phyloP scores from a whole-genome alignment of 257 asterid genomes.

The Salvia hispanica region DNA sequence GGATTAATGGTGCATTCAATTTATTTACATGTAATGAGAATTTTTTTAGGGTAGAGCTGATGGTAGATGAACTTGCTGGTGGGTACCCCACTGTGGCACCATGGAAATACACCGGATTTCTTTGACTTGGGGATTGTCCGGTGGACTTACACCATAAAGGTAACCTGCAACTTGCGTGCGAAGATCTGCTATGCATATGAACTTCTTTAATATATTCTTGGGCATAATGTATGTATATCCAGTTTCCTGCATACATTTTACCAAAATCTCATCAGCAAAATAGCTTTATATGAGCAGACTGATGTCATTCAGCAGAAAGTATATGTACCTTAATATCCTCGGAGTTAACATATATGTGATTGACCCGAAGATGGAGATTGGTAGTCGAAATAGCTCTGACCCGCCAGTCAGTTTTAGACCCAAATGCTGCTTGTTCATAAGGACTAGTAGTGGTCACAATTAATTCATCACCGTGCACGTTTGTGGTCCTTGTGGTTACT shows the following conservation, averaged over 20 bases:
- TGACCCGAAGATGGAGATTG: slow-evolving; percentile 93
- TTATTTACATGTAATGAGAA: too few species aligned
- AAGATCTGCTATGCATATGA: slow-evolving; percentile 94
- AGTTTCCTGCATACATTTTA: slow-evolving; percentile 73
- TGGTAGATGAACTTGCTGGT: slow-evolving; percentile 94
- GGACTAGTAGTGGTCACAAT: slow-evolving; percentile 97
- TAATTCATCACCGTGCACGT: slow-evolving; percentile 91
- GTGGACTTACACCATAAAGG: slow-evolving; percentile 92
- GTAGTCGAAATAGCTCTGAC: slow-evolving; percentile 98
- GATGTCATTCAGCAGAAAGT: background rate
- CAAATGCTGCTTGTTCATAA: slow-evolving; percentile 82
- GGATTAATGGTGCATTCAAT: too few species aligned
- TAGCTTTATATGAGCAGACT: too few species aligned
- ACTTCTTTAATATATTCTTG: slow-evolving; percentile 91
- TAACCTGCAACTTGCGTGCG: slow-evolving; percentile 95
- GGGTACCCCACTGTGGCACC: slow-evolving; percentile 99
- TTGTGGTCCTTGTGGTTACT: slow-evolving; percentile 90
- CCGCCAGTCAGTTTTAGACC: slow-evolving; percentile 99
- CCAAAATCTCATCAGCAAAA: slow-evolving; percentile 13
- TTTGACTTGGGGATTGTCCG: slow-evolving; percentile 98
- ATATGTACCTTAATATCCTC: slow-evolving; percentile 87
- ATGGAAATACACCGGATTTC: slow-evolving; percentile 96
- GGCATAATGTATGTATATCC: slow-evolving; percentile 99
- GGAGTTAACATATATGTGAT: slow-evolving; percentile 94
- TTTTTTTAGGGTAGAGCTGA: slow-evolving; percentile 90